Base-by-base conservation (phyloP, 2,329 filamentous ascomycete species). In the Cordyceps militaris region DNA sequence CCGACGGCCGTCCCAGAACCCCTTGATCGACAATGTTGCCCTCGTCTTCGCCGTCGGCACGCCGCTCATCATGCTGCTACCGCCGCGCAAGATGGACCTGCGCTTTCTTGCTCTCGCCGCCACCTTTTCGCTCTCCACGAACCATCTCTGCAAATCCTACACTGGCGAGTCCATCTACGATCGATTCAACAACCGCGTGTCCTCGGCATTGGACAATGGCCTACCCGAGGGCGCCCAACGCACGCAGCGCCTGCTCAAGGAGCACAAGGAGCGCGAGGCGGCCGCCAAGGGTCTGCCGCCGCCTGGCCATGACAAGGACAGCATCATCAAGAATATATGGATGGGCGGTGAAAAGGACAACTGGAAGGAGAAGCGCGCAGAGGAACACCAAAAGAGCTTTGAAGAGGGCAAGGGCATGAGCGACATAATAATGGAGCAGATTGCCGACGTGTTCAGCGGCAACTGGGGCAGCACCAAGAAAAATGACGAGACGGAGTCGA, bases 131-230 rank as follows among this genome's bases (percentile, higher is more conserved):
- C 75, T 80, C 62, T 76, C 77, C 57, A 77, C 79, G 58, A 80
- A 80, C 68, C 79, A 80, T 69, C 77, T 85, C 42, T 74, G 74
- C 50, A 75, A 78, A 69, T 80, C 82, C 69, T 83, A 79, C 70
- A 83, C 76, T 14, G 81, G 81, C 52, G 73, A 73, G 51, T 81
- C 79, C 28, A 74, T 83, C 59, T 71, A 74, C 64, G 64, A 71
- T 61, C 79, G 80, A 9, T 74, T 81, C 61, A 68, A 68, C 58
- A 69, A 64, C 61, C 76, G 79, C 56, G 64, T 76, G 62, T 65
- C 65, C 26, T 73, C 72, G 16, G 70, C 84, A 44, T 69, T 82
- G 43, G 75, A 76, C 60, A 76, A 74, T 48, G 75, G 79, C 55
- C 80, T 87, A 16, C 82, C 81, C 43, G 84, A 87, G 63, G 74